These are phyloP conservation scores for Allantophomopsis lycopodina DNA, from an alignment of 2,329 filamentous ascomycete species.

Conservation along the genomic window DNA sequence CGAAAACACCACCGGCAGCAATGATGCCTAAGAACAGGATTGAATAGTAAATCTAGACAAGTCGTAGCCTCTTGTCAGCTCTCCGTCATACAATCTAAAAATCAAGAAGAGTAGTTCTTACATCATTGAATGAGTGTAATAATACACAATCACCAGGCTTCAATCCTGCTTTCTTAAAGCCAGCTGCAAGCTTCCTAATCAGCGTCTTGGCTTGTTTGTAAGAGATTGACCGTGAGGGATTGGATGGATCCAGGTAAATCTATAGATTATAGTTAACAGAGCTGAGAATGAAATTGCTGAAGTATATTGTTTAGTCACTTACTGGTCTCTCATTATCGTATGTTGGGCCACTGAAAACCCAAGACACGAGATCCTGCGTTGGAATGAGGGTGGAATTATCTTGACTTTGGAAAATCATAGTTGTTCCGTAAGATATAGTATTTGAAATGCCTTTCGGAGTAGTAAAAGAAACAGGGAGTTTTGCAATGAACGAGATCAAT, in stretches of 20 bases:
- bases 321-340: neutral
- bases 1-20: slow-evolving; percentile 7
- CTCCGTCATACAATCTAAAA: too few relatives aligned
- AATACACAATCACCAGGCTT: neutral
- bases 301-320: neutral
- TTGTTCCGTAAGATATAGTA: too few relatives aligned
- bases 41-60: slow-evolving; percentile 7
- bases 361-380: neutral
- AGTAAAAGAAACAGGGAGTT: too few relatives aligned
- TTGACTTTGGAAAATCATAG: too few relatives aligned
- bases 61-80: neutral
- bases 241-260: neutral
- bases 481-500: too few relatives aligned
- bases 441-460: too few relatives aligned
- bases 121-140: neutral
- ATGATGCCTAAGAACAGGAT: slow-evolving; percentile 8
- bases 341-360: neutral
- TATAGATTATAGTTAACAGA: neutral
- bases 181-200: neutral
- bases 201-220: neutral
- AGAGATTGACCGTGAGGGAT: neutral
- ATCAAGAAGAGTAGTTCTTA: neutral
- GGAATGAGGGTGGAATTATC: too few relatives aligned
- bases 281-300: neutral
- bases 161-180: neutral